Percentiles rank a stretch among this genome's conserved stretches.
Evolutionary conservation across 2,329 filamentous ascomycete genomes (phyloP).

Genomic region (Metarhizium rileyi): DNA sequence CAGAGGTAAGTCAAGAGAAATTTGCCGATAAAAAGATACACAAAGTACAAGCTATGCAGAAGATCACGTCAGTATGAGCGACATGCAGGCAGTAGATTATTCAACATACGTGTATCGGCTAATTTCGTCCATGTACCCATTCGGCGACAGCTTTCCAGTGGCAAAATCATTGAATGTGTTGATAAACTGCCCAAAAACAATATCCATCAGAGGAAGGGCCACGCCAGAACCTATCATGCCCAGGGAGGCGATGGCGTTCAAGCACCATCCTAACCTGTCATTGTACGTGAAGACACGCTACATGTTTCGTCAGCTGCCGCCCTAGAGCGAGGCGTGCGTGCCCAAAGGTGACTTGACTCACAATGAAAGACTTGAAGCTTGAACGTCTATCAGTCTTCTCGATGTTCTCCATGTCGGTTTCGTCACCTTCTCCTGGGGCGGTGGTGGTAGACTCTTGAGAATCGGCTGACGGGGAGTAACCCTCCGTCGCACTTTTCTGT

Average conservation of each 20-base stretch:
- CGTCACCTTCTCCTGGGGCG: background rate
- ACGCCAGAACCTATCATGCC: conserved; percentile 28
- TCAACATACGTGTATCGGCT: conserved; percentile 32
- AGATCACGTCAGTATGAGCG: background rate
- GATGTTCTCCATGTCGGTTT: conserved; percentile 2
- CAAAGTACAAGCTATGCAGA: conserved; percentile 37
- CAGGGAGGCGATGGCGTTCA: conserved; percentile 25
- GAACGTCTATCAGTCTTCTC: conserved; percentile 11
- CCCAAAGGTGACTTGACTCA: background rate
- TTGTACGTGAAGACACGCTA: conserved; percentile 31
- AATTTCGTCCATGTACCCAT: conserved; percentile 39
- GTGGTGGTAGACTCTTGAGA: background rate
- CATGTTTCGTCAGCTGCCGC: background rate
- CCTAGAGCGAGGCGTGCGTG: background rate
- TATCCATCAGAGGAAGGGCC: conserved; percentile 44
- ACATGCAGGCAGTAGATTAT: background rate
- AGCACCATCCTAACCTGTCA: conserved; percentile 25
- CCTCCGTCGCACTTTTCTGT: background rate
- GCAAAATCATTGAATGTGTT: conserved; percentile 49
- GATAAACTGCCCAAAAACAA: conserved; percentile 46
- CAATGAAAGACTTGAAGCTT: conserved; percentile 18
- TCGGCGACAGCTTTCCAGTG: conserved; percentile 29
- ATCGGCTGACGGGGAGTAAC: background rate
- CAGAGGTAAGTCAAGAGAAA: conserved; percentile 45
- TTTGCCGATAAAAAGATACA: conserved; percentile 48